Base-by-base conservation (phyloP, 208 protist species). In the Vickermania ingenoplastis region DNA sequence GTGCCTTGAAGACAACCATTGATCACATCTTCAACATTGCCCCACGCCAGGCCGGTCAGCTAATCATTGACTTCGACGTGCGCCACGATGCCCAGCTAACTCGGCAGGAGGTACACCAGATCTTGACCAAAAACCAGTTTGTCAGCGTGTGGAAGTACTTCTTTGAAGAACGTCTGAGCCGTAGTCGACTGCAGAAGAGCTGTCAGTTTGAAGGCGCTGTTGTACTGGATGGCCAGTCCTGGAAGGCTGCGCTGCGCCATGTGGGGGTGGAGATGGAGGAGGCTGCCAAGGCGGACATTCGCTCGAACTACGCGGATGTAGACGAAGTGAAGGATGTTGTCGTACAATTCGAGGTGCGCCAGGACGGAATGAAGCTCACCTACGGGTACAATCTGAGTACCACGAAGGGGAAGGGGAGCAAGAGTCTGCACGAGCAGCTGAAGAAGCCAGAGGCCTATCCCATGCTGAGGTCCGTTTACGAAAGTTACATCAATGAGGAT, bases 41-140 rank as follows among this genome's bases (percentile, higher is more conserved):
- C 73, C 24, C 59, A 41, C 26, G 59, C 62, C 31, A 25, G 30
- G 11, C 31, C 22, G 64, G 56, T 24, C 57, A 58, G 24, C 64
- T 81, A 30, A 59, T 62, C 1, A 61, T 79, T 1, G 45, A 71
- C 41, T 89, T 76, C 69, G 59, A 61, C 3, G 60, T 89, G 14
- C 63, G 69, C 14, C 81, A 85, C 61, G 41, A 57, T 26, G 53
- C 60, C 3, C 30, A 25, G 0, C 24, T 65, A 14, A 60, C 64
- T 0, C 71, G 69, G 36, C 2, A 24, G 14, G 63, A 75, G 3
- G 70, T 71, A 23, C 63, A 71, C 51, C 50, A 41, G 5, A 53
- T 64, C 1, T 57, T 77, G 21, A 62, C 53, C 2, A 23, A 50
- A 5, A 60, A 64, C 53, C 31, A 59, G 1, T 81, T 64, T 59